These are phyloP conservation scores for Oryza officinalis DNA, from an alignment of 176 grass and related monocot species.

Conservation along the genomic window DNA sequence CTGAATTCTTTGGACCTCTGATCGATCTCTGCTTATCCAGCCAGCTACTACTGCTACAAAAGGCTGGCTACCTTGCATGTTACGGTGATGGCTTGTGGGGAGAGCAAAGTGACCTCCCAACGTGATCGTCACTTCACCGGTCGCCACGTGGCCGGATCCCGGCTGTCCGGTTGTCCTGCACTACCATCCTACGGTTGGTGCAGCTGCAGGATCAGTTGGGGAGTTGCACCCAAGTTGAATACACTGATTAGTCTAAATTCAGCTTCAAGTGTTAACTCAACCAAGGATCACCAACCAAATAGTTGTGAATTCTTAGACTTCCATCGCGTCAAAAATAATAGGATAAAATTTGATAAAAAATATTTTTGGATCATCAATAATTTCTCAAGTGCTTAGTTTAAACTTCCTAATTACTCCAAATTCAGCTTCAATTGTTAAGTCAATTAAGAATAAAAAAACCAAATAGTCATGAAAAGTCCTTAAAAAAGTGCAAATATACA, in stretches of 20 bases:
- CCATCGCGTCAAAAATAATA: no score
- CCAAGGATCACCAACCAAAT: not conserved
- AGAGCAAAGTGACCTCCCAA: not conserved
- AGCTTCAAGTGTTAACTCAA: not conserved
- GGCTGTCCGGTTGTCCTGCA: conserved; percentile 14
- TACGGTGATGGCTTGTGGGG: not conserved
- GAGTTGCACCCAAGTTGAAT: not conserved
- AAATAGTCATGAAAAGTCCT: not conserved
- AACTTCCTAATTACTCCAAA: not conserved
- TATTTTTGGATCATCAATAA: no score
- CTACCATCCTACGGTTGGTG: conserved; percentile 36
- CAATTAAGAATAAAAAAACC: not conserved
- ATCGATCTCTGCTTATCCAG: not conserved
- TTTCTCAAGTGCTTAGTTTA: not conserved
- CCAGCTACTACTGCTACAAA: conserved; percentile 13
- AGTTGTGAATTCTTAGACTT: no score
- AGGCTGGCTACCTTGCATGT: not conserved
- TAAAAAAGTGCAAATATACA: not conserved
- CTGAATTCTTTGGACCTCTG: conserved; percentile 5
- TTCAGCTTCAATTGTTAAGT: not conserved
- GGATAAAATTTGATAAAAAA: no score
- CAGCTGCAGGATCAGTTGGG: not conserved
- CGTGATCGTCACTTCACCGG: not conserved
- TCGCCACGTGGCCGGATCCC: not conserved
- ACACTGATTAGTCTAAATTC: not conserved